Percentiles rank a stretch among this genome's conserved stretches.
phyloP scores from a whole-genome alignment of 2,329 filamentous ascomycete genomes.

The Fusarium papillatum region DNA sequence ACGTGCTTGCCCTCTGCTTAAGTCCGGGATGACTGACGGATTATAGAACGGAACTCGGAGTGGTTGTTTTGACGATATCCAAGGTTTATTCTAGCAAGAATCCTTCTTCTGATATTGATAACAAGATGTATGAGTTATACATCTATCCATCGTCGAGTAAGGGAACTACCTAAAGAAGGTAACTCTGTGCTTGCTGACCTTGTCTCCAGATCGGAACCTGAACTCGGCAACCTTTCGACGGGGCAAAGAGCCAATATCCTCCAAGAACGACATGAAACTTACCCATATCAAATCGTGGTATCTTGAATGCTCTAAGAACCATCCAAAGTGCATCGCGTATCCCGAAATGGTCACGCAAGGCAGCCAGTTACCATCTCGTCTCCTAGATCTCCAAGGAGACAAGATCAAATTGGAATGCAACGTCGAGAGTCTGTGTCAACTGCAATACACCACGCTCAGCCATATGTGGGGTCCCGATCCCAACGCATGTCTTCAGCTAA shows the following conservation, averaged over 20 bases:
- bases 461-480: slow-evolving; percentile 19
- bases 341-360: slow-evolving; percentile 9
- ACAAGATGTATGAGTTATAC: slow-evolving; percentile 1
- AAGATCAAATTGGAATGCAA: slow-evolving; percentile 15
- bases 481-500: slow-evolving; percentile 3
- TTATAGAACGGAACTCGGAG: background rate
- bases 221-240: background rate
- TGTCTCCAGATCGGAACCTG: background rate
- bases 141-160: slow-evolving; percentile 23
- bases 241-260: slow-evolving; percentile 1
- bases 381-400: background rate
- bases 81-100: background rate
- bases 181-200: background rate
- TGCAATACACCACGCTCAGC: slow-evolving; percentile 6
- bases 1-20: background rate
- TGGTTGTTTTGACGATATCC: background rate
- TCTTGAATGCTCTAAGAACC: background rate
- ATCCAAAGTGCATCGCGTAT: slow-evolving; percentile 11
- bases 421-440: background rate
- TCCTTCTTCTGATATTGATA: background rate
- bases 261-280: slow-evolving; percentile 8
- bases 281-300: background rate
- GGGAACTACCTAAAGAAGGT: background rate
- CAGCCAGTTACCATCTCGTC: background rate
- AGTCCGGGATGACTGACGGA: background rate